Base-by-base conservation (phyloP, 371 early-diverging fungal genomes). In the Neoconidiobolus thromboides region DNA sequence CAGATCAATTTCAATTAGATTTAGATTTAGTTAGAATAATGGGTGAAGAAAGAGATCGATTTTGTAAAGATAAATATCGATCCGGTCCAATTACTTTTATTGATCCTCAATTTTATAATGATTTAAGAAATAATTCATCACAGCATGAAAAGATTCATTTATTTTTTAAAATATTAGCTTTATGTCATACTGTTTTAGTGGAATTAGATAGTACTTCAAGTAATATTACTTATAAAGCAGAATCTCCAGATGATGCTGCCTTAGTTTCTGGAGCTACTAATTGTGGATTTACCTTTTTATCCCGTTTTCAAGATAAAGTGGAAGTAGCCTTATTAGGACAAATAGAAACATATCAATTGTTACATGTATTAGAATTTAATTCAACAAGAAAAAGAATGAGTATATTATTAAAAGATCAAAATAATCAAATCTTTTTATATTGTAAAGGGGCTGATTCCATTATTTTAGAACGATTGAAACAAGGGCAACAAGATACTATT, bases 361-460 rank as follows among this genome's bases (percentile, higher is more conserved):
- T 96, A 61, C 71, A 90, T 62, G 78, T 89, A 5, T 69, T 94
- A 59, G 93, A 91, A 63, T 97, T 97, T 69, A 87, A 86, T 69
- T 87, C 89, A 0, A 86, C 87, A 10, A 81, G 97, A 52, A 97
- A 96, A 69, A 81, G 96, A 26, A 95, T 94, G 96, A 83, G 87
- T n/a, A 81, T 88, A 0, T 82, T 97, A 48, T 72, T 91, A 44
- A 73, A 37, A 81, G 46, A 69, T 86, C 0, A 81, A 68, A 67
- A 69, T 2, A 81, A 84, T 64, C 85, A 86, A 62, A 79, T 94
- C 46, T 70, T 90, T 2, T 55, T 97, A 47, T 80, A 89, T 61
- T 83, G 85, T 60, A 99, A 99, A 72, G 99, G 99, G 38, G 96
- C 98, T 6, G 99, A 99, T 65, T 86, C 82, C 62, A 80, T 93